These are phyloP conservation scores for Cafeteria roenbergensis DNA, from an alignment of 108 stramenopile genomes.

Conservation along the genomic window DNA sequence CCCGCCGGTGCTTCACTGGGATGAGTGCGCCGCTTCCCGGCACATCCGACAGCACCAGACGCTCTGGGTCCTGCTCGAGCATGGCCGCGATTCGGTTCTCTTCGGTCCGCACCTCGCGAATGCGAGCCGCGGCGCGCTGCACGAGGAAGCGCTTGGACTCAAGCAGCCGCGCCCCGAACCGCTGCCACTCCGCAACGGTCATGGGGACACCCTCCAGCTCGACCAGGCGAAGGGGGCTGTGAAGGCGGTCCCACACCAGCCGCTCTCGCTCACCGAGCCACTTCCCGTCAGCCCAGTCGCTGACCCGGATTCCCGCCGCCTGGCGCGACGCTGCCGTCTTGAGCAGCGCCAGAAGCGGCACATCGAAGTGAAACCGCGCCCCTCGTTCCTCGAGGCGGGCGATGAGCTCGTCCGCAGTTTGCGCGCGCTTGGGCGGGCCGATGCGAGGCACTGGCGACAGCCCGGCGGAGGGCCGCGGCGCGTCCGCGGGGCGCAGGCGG, in stretches of 20 bases:
- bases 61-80: not conserved
- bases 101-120: not conserved
- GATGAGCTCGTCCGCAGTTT: too few relatives aligned
- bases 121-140: not conserved
- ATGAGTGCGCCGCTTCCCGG: not conserved
- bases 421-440: too few relatives aligned
- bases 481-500: too few relatives aligned
- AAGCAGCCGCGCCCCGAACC: not conserved
- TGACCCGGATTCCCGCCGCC: not conserved
- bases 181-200: not conserved
- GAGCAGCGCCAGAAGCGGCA: not conserved
- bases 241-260: not conserved
- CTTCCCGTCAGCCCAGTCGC: not conserved
- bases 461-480: too few relatives aligned
- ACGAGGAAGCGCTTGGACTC: not conserved
- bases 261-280: not conserved
- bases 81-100: not conserved
- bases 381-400: too few relatives aligned
- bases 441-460: too few relatives aligned
- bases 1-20: not conserved
- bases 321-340: not conserved
- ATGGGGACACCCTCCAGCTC: not conserved
- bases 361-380: too few relatives aligned
- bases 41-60: not conserved
- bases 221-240: not conserved